Percentiles rank a stretch among this genome's conserved stretches.
phyloP scores from a whole-genome alignment of 768 basidiomycete species.

The Mycena maculata region DNA sequence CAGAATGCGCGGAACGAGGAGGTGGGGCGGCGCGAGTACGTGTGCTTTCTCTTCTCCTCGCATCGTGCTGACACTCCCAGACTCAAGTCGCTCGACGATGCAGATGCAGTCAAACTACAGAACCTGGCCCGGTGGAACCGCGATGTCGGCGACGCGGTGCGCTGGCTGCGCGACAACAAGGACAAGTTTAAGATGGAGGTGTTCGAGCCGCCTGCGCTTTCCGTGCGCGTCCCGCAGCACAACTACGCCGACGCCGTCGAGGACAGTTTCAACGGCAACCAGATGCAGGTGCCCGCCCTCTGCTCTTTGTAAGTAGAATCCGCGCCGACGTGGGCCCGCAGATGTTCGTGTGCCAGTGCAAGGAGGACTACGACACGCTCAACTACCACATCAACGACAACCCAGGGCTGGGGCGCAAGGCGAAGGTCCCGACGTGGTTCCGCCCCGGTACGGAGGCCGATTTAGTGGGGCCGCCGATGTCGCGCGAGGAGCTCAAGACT shows the following conservation, averaged over 20 bases:
- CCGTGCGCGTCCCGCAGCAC: conserved; percentile 73
- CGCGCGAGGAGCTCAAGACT: conserved; percentile 65
- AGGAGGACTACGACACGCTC: conserved; percentile 82
- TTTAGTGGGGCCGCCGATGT: conserved; percentile 66
- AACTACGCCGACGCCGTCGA: conserved; percentile 78
- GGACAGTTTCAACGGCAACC: conserved; percentile 66
- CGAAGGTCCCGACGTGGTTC: conserved; percentile 76
- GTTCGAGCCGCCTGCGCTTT: conserved; percentile 87
- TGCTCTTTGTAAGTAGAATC: too few species aligned
- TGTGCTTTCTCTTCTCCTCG: background rate
- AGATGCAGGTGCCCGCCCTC: conserved; percentile 68
- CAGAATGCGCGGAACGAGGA: conserved; percentile 16
- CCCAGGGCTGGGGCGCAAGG: conserved; percentile 61
- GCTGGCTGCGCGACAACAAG: conserved; percentile 78
- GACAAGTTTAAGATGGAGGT: conserved; percentile 81
- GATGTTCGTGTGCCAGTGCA: conserved; percentile 88
- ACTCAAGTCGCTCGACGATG: conserved; percentile 64
- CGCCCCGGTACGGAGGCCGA: conserved; percentile 54
- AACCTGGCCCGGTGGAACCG: conserved; percentile 63
- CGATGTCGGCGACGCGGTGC: conserved; percentile 71
- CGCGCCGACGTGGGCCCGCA: too few species aligned
- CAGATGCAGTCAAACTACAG: conserved; percentile 68
- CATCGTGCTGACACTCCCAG: conserved; percentile 49
- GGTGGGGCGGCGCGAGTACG: conserved; percentile 34
- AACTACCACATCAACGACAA: conserved; percentile 76